Evolutionary conservation across 768 basidiomycete genomes (phyloP).

Genomic region (Boletus eberwhitei): DNA sequence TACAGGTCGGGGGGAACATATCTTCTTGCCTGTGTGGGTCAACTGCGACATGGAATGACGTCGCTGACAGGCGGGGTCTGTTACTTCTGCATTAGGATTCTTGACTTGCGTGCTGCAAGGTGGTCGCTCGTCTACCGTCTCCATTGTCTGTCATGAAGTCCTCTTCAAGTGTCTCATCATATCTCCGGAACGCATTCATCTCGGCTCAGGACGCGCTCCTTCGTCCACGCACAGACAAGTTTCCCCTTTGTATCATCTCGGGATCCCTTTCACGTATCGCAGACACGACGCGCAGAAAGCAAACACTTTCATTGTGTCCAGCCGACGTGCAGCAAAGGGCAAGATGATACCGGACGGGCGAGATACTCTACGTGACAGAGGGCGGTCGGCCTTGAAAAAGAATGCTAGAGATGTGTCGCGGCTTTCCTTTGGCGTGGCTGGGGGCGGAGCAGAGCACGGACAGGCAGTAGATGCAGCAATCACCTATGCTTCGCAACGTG

Average conservation of each 20-base stretch:
- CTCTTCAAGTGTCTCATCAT: conserved; percentile 35
- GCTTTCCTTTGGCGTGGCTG: conserved; percentile 26
- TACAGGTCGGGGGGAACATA: conserved; percentile 33
- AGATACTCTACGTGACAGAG: conserved; percentile 29
- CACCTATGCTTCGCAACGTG: conserved; percentile 10
- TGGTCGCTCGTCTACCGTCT: conserved; percentile 17
- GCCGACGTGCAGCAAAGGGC: conserved; percentile 33
- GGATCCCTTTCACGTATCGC: conserved; percentile 39
- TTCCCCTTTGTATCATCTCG: conserved; percentile 49
- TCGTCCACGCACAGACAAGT: conserved; percentile 38
- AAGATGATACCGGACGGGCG: conserved; percentile 51
- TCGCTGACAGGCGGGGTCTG: conserved; percentile 16
- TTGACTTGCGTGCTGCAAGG: conserved; percentile 8
- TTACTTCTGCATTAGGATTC: conserved; percentile 1
- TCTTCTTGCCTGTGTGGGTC: conserved; percentile 24
- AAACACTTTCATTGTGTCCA: conserved; percentile 23
- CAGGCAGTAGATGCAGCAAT: conserved; percentile 18
- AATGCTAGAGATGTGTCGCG: conserved; percentile 51
- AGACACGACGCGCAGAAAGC: conserved; percentile 26
- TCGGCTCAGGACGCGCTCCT: conserved; percentile 18
- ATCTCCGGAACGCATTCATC: conserved; percentile 51
- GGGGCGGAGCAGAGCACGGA: conserved; percentile 43
- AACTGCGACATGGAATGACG: conserved; percentile 18
- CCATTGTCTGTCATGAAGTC: conserved; percentile 41
- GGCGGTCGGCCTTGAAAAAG: conserved; percentile 8